Evolutionary conservation across 768 basidiomycete species (phyloP), one percentile per base, ranked within the genome.

Genomic region (Podaxis pistillaris): DNA sequence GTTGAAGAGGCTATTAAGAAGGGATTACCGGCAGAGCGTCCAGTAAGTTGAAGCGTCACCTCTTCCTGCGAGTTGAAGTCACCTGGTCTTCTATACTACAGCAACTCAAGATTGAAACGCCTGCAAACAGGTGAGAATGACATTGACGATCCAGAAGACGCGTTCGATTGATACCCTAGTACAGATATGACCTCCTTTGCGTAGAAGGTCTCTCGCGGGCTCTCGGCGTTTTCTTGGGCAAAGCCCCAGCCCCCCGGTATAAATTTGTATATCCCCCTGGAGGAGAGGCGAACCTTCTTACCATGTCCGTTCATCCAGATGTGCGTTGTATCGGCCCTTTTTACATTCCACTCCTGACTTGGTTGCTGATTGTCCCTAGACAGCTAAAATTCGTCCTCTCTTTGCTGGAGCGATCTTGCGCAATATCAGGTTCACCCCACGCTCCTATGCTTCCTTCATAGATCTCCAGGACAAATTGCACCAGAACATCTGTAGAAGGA

Each of bases 381-480:
- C 89, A 11, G 81, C 86, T 56, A 83, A 84, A 75, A 86, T 98
- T 67, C 87, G 97, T 67, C 96, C 96, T 0, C 89, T 86, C 76
- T 95, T 98, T 69, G 94, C 94, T 4, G 90, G 90, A 60, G 96
- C 95, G 9, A 80, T 98, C 62, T 82, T 99, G 52, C 91, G 97
- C 65, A 91, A 96, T 69, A 77, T 98, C 70, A 87, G 86, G 67
- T 96, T 99, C 78, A 93, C 92, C 30, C 86, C 86, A 47, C 82
- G 84, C 56, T 94, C 93, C 41, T 98, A 98, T 72, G 91, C 90
- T 26, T 95, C 93, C 65, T 98, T 99, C 85, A 96, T 99, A 68
- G 97, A 98, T 72, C 79, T 99, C n/a, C 97, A 99, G 77, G 97
- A 99, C 72, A 99, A 98, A 75, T 82, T 99, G 55, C 97, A 99